Base-by-base conservation (phyloP, 78 protist genomes). In the Speleostelium caveatum region DNA sequence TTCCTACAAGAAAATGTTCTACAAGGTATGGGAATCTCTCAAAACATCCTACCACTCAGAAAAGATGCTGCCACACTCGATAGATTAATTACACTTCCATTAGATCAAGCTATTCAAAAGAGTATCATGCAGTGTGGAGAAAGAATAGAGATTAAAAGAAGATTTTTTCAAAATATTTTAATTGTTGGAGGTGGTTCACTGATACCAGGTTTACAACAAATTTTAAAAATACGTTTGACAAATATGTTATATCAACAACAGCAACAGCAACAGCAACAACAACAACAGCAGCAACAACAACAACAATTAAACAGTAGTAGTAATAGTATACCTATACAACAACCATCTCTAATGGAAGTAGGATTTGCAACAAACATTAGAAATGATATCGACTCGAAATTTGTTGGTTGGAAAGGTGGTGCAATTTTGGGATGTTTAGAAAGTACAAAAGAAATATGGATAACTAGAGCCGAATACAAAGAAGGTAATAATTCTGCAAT, bases 361-460 rank as follows among this genome's bases (percentile, higher is more conserved):
- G 71, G 66, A 14, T 74, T 58, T 24, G 16, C 56, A 8, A 3
- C 26, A 16, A 22, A 22, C 21, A 19, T 58, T 26, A 53, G 68
- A 53, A 19, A 22, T 2, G 91, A 83, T 42, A 63, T 83, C 1
- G 91, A 83, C 42, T n/a, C 3, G 8, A 38, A 38, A 1, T 42
- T 49, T 21, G 49, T 73, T n/a, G 32, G 53, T 14, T 83, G 91
- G 91, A 83, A 73, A 58, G 91, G 91, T 59, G 91, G 91, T 59
- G 91, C 91, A 17, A 83, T 83, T 45, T 28, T 83, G 14, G 91
- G 91, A n/a, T 83, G 91, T 60, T 42, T 83, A 12, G 91, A 83
- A 58, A 69, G 80, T 22, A 45, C 80, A 26, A 83, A 33, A 71
- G 90, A 83, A 49, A 83, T 83, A 22, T 83, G 90, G 90, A 83